These are phyloP conservation scores for Panicum miliaceum DNA, from an alignment of 176 grass and related monocot genomes.

Conservation along the genomic window DNA sequence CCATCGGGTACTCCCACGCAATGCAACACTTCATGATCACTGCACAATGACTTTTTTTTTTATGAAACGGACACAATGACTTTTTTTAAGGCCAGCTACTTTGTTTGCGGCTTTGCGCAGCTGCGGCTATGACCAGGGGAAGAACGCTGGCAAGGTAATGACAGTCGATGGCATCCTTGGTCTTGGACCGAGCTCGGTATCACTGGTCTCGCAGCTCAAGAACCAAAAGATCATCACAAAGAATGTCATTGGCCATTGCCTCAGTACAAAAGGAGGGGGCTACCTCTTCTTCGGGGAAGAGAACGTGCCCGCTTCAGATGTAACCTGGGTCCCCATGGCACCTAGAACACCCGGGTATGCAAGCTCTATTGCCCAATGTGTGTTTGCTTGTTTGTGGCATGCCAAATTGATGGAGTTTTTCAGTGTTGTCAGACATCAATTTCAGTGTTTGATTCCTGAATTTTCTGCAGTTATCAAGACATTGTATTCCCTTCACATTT, in stretches of 20 bases:
- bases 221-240: constrained; percentile 30
- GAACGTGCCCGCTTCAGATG: background rate
- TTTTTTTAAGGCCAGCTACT: background rate
- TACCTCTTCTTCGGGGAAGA: constrained; percentile 63
- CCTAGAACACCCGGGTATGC: background rate
- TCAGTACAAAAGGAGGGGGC: constrained; percentile 47
- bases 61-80: constrained; percentile 7
- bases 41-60: background rate
- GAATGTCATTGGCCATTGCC: constrained; percentile 62
- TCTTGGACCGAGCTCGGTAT: constrained; percentile 47
- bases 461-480: background rate
- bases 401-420: background rate
- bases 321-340: constrained; percentile 60
- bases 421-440: background rate
- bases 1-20: constrained; percentile 51
- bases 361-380: no score
- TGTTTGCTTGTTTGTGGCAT: no score
- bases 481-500: background rate
- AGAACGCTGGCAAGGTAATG: background rate
- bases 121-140: constrained; percentile 62
- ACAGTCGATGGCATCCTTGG: constrained; percentile 54
- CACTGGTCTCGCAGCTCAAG: constrained; percentile 61
- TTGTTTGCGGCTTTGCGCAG: constrained; percentile 28
- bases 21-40: background rate
- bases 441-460: no score